Evolutionary conservation across 2,329 filamentous ascomycete genomes (phyloP), one percentile per base, ranked within the genome.

Genomic region (Mariannaea sp.): DNA sequence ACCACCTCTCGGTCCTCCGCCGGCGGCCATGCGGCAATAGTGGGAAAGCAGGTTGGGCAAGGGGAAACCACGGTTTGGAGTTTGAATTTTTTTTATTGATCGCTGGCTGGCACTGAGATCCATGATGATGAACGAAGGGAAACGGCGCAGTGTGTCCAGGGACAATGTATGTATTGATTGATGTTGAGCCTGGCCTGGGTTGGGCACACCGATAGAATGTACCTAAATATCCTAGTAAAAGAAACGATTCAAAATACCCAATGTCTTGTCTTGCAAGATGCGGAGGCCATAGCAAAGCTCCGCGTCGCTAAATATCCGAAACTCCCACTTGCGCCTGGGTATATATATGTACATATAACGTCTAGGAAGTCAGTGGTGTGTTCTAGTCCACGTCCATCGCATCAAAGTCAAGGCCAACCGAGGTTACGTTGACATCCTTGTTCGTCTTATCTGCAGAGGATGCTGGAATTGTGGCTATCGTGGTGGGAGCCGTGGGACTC

Each of bases 351-450:
- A 49, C 40, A 39, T 52, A n/a, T n/a, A n/a, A n/a, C n/a, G n/a
- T 27, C 19, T 41, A 44, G 41, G 16, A 44, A 35, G 43, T 27
- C 26, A 22, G 14, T n/a, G n/a, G 26, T 26, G 24, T n/a, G 17
- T 19, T 36, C 68, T 70, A 81, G 55, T 85, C 85, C 64, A 88
- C 72, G 46, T 89, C 85, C 87, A 89, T 90, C 12, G 80, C 84
- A 67, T 89, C 85, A 1, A 75, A 73, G 61, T 87, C 83, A 42
- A 78, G 46, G 5, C 57, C 56, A 13, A 61, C 61, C 51, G 62
- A 55, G 22, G 59, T 17, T 19, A 36, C 33, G 20, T 40, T 24
- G 9, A 44, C 27, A 49, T 57, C 44, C 45, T 44, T 22, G 27
- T 30, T 24, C 12, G 49, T 14, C 43, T 56, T 38, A 50, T 49